Evolutionary conservation across 2,329 filamentous ascomycete species (phyloP).

Genomic region (Pseudocercospora macadamiae): DNA sequence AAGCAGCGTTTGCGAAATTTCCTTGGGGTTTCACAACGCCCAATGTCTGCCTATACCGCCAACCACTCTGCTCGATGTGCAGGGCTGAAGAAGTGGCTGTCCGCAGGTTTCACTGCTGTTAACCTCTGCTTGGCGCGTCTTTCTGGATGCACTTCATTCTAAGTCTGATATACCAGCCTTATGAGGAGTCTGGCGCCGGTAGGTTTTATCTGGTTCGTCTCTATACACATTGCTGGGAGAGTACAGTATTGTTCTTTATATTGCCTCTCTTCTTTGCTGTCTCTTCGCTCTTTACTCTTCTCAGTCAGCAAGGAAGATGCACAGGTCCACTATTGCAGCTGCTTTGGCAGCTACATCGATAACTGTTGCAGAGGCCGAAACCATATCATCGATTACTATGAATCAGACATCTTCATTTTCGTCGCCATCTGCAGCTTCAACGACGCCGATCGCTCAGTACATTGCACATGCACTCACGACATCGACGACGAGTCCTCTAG

Average conservation of each 20-base stretch:
- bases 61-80: neutral
- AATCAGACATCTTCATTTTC: neutral
- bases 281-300: neutral
- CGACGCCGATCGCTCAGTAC: neutral
- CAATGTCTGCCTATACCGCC: neutral
- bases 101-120: neutral
- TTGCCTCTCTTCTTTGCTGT: neutral
- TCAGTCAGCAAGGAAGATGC: slow-evolving; percentile 1
- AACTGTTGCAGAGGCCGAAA: neutral
- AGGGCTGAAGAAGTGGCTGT: neutral
- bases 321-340: slow-evolving; percentile 2
- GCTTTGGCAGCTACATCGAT: slow-evolving; percentile 10
- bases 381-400: neutral
- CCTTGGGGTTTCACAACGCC: neutral
- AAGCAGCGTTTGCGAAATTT: too few relatives aligned
- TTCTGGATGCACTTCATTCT: too few relatives aligned
- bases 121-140: slow-evolving; percentile 2
- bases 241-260: neutral
- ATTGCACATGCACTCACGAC: slow-evolving; percentile 3
- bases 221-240: neutral
- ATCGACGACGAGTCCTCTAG: neutral
- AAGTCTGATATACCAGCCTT: slow-evolving; percentile 6
- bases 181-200: slow-evolving; percentile 2
- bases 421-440: neutral
- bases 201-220: neutral